Evolutionary conservation across 805 yeast species (phyloP).

Genomic region (Pichia heedii): DNA sequence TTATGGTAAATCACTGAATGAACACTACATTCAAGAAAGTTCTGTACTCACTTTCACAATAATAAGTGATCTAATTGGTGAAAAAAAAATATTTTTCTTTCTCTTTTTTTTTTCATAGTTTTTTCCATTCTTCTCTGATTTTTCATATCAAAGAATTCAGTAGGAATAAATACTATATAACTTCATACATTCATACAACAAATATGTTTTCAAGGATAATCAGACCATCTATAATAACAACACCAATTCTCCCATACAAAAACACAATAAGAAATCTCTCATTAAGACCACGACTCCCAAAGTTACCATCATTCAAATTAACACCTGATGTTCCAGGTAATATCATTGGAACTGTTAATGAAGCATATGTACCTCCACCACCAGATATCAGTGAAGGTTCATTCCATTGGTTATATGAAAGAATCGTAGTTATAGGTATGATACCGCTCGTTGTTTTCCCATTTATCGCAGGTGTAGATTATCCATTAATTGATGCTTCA

Average conservation of each 20-base stretch:
- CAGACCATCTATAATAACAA: constrained; percentile 3
- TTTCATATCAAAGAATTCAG: no score
- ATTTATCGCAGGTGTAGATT: constrained; percentile 60
- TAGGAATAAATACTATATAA: not conserved
- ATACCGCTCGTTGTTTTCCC: constrained; percentile 75
- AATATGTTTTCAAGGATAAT: constrained; percentile 4
- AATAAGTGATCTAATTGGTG: no score
- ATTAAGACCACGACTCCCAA: constrained; percentile 18
- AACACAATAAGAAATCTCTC: constrained; percentile 10
- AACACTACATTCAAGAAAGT: no score
- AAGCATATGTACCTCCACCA: constrained; percentile 65
- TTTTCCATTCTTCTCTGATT: no score
- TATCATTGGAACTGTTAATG: constrained; percentile 89
- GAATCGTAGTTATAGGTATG: constrained; percentile 56
- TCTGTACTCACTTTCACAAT: no score
- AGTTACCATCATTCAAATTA: constrained; percentile 32
- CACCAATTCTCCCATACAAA: not conserved
- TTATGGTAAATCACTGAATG: no score
- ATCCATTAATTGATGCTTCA: constrained; percentile 65
- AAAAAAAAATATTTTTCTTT: no score
- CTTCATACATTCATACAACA: not conserved
- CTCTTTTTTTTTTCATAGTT: no score
- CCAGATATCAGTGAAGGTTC: constrained; percentile 67
- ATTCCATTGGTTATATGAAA: constrained; percentile 90
- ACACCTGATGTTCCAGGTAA: constrained; percentile 84